Percentiles rank a stretch among this genome's conserved stretches.
Conservation (phyloP, 2,329 filamentous ascomycete genomes). For the Huntiella moniliformis region DNA sequence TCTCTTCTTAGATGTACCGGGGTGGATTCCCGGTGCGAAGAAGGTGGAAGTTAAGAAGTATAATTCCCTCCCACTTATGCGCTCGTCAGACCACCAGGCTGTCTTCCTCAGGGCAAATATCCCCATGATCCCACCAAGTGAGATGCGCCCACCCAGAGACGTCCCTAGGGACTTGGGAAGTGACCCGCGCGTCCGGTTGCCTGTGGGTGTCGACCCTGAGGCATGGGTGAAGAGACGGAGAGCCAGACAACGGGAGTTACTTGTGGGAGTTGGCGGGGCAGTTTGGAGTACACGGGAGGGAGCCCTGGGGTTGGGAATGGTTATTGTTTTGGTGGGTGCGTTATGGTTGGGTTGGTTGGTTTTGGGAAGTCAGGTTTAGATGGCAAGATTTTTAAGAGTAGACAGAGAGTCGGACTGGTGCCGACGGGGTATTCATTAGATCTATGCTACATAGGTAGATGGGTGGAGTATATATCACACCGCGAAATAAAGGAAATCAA, state of each 20-base stretch:
- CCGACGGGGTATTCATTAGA: not conserved
- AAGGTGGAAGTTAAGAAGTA: slow-evolving; percentile 43
- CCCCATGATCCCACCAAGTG: slow-evolving; percentile 30
- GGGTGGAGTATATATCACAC: not conserved
- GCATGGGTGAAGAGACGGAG: slow-evolving; percentile 32
- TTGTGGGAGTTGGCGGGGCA: slow-evolving; percentile 35
- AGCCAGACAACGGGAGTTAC: slow-evolving; percentile 26
- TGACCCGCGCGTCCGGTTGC: slow-evolving; percentile 28
- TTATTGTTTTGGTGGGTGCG: slow-evolving; percentile 24
- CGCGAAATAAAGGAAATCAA: not conserved
- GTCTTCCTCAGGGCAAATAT: slow-evolving; percentile 56
- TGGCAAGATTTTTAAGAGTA: not conserved
- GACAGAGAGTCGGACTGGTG: not conserved
- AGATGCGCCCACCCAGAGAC: not conserved
- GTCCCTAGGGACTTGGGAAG: slow-evolving; percentile 5
- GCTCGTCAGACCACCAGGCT: slow-evolving; percentile 73
- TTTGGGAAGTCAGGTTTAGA: not conserved
- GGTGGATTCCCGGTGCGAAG: slow-evolving; percentile 23
- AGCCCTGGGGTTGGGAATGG: slow-evolving; percentile 25
- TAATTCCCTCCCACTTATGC: slow-evolving; percentile 54
- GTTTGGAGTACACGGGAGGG: slow-evolving; percentile 35
- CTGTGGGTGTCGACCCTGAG: slow-evolving; percentile 33
- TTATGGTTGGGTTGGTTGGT: slow-evolving; percentile 21
- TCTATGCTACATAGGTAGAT: not conserved
- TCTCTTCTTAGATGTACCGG: slow-evolving; percentile 49